These are phyloP conservation scores for Tuber aestivum DNA, from an alignment of 495 filamentous ascomycete genomes.

Conservation along the genomic window DNA sequence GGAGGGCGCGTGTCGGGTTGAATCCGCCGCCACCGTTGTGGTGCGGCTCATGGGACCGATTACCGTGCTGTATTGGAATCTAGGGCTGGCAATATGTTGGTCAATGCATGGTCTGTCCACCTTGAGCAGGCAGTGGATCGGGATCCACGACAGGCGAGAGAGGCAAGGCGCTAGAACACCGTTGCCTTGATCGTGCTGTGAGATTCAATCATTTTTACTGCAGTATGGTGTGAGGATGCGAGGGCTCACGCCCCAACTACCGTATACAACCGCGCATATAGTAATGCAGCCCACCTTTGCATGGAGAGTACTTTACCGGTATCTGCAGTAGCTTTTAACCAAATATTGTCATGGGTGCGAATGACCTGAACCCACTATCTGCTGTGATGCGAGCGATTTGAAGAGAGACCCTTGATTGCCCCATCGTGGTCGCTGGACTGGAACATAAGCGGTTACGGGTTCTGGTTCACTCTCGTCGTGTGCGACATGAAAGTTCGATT, in stretches of 20 bases:
- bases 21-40: not conserved
- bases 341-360: not conserved
- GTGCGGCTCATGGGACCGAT: not conserved
- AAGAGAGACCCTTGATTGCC: not conserved
- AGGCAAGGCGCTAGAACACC: not conserved
- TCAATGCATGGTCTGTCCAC: conserved; percentile 1
- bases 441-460: not conserved
- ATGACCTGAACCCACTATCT: not conserved
- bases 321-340: not conserved
- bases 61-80: not conserved
- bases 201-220: not conserved
- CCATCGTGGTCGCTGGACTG: not conserved
- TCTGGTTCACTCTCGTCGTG: not conserved
- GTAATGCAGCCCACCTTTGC: not conserved
- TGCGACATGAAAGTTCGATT: not conserved
- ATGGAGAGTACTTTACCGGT: not conserved
- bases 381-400: not conserved
- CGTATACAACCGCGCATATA: not conserved
- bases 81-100: not conserved
- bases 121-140: not conserved
- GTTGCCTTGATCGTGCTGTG: not conserved
- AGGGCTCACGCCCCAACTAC: not conserved
- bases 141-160: conserved; percentile 1
- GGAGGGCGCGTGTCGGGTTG: not conserved
- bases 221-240: not conserved